Evolutionary conservation across 164 flowering plant genomes (phyloP).

Genomic region (Stephania yunnanensis): DNA sequence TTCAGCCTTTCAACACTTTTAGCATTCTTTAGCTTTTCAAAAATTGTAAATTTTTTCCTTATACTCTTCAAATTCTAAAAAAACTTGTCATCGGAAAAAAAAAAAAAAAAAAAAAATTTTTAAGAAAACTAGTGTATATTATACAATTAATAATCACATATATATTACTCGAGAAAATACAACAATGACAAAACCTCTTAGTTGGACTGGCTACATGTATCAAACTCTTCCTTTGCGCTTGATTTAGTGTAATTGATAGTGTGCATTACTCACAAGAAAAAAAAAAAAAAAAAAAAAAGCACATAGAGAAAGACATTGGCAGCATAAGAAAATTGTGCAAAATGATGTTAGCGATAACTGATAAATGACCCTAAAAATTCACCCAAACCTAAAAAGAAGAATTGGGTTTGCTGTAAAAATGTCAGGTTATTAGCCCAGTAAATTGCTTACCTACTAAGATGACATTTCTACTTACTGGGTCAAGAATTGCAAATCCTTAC

Average conservation of each 20-base stretch:
- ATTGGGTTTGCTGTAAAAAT: neutral
- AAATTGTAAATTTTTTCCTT: neutral
- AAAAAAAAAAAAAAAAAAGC: too few species aligned
- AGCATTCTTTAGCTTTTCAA: neutral
- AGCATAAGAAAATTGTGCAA: neutral
- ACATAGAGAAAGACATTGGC: neutral
- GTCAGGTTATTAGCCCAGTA: neutral
- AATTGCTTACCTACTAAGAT: neutral
- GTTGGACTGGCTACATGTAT: neutral
- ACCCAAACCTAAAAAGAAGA: neutral
- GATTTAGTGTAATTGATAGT: too few species aligned
- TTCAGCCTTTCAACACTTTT: neutral
- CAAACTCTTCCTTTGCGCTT: too few species aligned
- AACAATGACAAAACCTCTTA: neutral
- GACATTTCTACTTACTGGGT: neutral
- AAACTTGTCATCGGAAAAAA: too few species aligned
- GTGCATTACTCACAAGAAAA: too few species aligned
- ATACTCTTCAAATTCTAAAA: neutral
- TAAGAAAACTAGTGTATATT: too few species aligned
- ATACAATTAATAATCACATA: too few species aligned
- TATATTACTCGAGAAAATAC: too few species aligned
- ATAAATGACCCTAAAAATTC: neutral
- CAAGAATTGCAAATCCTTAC: neutral
- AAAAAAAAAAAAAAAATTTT: neutral
- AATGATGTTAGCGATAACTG: neutral